phyloP scores from a whole-genome alignment of 257 asterid species.

The Solanum arcanum region DNA sequence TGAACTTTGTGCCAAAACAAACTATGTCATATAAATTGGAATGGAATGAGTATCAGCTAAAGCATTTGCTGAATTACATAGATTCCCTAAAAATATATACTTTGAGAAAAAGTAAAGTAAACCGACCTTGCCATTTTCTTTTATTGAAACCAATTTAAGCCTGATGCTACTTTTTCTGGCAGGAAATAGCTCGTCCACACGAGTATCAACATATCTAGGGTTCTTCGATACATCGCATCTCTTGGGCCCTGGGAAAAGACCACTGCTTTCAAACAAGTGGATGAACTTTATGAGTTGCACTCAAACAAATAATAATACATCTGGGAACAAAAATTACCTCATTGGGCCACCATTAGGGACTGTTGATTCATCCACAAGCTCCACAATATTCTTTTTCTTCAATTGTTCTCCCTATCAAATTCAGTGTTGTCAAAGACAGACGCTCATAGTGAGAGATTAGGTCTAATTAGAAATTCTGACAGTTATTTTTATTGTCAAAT shows the following conservation, averaged over 20 bases:
- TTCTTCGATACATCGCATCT: constrained; percentile 38
- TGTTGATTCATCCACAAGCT: constrained; percentile 42
- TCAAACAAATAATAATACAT: not conserved
- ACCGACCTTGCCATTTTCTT: constrained; percentile 49
- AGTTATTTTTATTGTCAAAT: not conserved
- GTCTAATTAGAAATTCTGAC: not conserved
- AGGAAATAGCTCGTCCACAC: constrained; percentile 55
- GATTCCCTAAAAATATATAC: not conserved
- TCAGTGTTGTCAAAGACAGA: not conserved
- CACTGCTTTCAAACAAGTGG: constrained; percentile 30
- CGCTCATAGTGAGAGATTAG: not conserved
- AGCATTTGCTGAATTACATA: not conserved
- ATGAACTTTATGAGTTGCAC: not conserved
- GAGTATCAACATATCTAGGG: constrained; percentile 40
- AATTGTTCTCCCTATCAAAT: constrained; percentile 60
- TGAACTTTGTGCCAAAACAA: not conserved
- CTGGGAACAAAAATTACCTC: constrained; percentile 28
- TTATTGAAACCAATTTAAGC: constrained; percentile 36
- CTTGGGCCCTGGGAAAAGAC: constrained; percentile 28
- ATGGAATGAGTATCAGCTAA: not conserved
- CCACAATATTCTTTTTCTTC: constrained; percentile 37
- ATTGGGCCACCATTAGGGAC: constrained; percentile 7
- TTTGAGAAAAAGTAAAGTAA: not conserved
- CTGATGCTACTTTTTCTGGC: constrained; percentile 46
- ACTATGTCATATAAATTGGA: not conserved